A percentile compares a stretch with the other conserved stretches of the same genome.
These are phyloP conservation scores for Postia placenta DNA, from an alignment of 768 basidiomycete genomes.

Conservation along the genomic window DNA sequence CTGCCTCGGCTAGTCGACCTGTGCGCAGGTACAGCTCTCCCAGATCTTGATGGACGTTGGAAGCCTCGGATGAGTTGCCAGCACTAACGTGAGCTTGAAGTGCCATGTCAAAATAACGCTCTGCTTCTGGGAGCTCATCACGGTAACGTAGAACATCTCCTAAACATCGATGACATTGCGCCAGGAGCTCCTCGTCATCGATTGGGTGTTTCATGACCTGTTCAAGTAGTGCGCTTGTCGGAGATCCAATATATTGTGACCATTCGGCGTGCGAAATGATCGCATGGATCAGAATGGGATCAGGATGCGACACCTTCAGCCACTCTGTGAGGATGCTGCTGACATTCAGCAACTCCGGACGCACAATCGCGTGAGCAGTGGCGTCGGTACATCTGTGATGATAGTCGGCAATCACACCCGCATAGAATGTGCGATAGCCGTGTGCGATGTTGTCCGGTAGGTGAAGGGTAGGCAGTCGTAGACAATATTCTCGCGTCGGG, in stretches of 20 bases:
- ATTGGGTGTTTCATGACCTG: not conserved
- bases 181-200: not conserved
- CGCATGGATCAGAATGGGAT: not conserved
- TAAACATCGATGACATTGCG: not conserved
- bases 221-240: not conserved
- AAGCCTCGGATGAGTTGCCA: not conserved
- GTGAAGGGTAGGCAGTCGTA: not conserved
- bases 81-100: not conserved
- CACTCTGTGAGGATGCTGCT: not conserved
- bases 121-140: not conserved
- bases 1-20: not conserved
- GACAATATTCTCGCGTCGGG: not conserved
- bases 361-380: not conserved
- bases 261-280: not conserved
- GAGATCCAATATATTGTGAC: not conserved
- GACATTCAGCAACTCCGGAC: not conserved
- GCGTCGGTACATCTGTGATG: not conserved
- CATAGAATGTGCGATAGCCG: not conserved
- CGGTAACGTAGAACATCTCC: not conserved
- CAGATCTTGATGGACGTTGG: not conserved
- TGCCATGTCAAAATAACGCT: not conserved
- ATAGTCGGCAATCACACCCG: not conserved
- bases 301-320: not conserved
- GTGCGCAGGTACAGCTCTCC: not conserved
- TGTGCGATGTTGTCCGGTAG: not conserved